Base-by-base conservation (phyloP, 1,139 yeast species). In the Yamadazyma sp. region DNA sequence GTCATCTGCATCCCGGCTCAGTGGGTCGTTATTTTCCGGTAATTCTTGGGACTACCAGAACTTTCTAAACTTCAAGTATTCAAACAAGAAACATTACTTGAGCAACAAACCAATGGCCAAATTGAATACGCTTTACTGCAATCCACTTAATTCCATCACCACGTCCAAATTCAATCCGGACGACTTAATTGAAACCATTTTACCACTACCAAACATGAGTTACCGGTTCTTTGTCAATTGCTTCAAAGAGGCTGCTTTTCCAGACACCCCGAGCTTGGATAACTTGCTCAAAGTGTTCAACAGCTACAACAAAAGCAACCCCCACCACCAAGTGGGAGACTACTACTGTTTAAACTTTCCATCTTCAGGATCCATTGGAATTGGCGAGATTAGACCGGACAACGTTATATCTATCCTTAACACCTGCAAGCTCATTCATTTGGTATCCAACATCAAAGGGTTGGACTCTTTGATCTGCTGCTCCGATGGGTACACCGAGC, bases 401-500 rank as follows among this genome's bases (percentile, higher is more conserved):
- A 79, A 77, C 46, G 59, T 86, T 34, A 64, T 77, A 40, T 68
- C 80, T 7, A 73, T 86, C 31, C 62, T 85, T 30, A 83, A 83
- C 55, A 64, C 80, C 5, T 83, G 91, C 60, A 83, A 80, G 50
- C 58, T 81, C 40, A 55, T 83, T 5, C 77, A 79, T 51, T 59
- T 68, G 27, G 69, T 64, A 42, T 61, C 69, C 10, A 56, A 64
- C 0, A 53, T 61, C 16, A 61, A 71, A 29, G 46, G 59, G 1
- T 36, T 45, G 9, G 54, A 55, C 12, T 56, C 73, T 2, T 59
- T 91, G 45, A 68, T 89, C 12, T 84, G 83, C 56, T 89, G 96
- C 56, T 78, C 87, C 3, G 97, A 91, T 63, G 98, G 98, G 0
- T 91, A 89, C 60, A 88, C 97, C 0, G 97, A 91, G 56, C 85